Conservation (phyloP, 2,329 filamentous ascomycete genomes). For the Aspergillus neoniger region DNA sequence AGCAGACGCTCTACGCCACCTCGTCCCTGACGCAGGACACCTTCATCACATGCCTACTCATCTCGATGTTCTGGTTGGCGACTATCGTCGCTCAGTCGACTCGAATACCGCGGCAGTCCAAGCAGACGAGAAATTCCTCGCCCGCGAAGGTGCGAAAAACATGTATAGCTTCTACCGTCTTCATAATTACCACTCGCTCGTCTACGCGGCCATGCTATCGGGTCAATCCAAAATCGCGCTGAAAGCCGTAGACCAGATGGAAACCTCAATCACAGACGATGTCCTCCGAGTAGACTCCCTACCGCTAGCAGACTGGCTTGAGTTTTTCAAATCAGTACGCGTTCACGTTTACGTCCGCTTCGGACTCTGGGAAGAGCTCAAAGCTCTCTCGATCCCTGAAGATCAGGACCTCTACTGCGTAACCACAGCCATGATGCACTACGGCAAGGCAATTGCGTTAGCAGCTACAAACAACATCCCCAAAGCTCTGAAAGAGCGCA, state of each 20-base stretch:
- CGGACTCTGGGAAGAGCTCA: constrained; percentile 69
- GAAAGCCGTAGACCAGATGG: constrained; percentile 59
- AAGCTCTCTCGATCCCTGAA: constrained; percentile 53
- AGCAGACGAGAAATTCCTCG: constrained; percentile 68
- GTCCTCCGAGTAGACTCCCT: constrained; percentile 66
- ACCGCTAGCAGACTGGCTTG: constrained; percentile 77
- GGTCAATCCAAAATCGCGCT: constrained; percentile 64
- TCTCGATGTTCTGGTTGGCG: constrained; percentile 70
- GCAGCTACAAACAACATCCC: constrained; percentile 58
- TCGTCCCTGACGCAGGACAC: constrained; percentile 69
- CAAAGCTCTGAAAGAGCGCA: constrained; percentile 55
- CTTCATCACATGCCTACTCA: constrained; percentile 76
- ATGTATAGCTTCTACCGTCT: constrained; percentile 76
- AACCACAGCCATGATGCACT: constrained; percentile 67
- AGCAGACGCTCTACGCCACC: constrained; percentile 62
- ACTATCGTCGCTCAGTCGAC: constrained; percentile 67
- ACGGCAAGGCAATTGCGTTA: constrained; percentile 66
- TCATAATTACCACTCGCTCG: constrained; percentile 71
- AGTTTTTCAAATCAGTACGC: constrained; percentile 67
- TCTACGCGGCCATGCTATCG: constrained; percentile 77
- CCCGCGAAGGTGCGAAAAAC: constrained; percentile 58
- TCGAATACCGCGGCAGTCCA: constrained; percentile 67
- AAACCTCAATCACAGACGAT: constrained; percentile 62
- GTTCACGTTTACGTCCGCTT: constrained; percentile 72
- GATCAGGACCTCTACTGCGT: constrained; percentile 66